These are phyloP conservation scores for Phytophthora sojae DNA, from an alignment of 352 stramenopile genomes.

Conservation along the genomic window DNA sequence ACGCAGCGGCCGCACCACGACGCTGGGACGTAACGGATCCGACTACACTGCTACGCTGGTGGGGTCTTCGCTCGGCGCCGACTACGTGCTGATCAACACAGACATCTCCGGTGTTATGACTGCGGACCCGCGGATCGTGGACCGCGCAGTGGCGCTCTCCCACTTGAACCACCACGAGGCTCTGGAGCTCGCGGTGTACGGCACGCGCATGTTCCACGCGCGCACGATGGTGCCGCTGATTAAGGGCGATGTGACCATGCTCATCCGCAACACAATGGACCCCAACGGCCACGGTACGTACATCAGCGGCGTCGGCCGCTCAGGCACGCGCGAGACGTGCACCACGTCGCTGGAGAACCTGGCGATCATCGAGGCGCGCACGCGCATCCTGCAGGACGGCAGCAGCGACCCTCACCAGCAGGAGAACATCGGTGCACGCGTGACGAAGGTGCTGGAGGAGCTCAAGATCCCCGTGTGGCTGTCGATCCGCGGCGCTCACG, in stretches of 20 bases:
- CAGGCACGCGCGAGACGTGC: slow-evolving; percentile 72
- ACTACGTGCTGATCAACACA: slow-evolving; percentile 90
- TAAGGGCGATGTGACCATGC: slow-evolving; percentile 80
- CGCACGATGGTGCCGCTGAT: slow-evolving; percentile 89
- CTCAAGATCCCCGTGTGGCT: slow-evolving; percentile 80
- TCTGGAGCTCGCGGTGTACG: slow-evolving; percentile 83
- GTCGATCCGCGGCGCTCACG: slow-evolving; percentile 83
- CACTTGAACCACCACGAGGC: slow-evolving; percentile 86
- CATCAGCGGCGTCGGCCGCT: slow-evolving; percentile 71
- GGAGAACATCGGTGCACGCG: slow-evolving; percentile 77
- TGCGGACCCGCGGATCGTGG: slow-evolving; percentile 78
- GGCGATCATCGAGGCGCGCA: slow-evolving; percentile 80
- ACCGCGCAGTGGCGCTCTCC: slow-evolving; percentile 72
- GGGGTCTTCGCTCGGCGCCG: slow-evolving; percentile 62
- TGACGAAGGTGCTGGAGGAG: slow-evolving; percentile 73
- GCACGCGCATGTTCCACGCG: slow-evolving; percentile 86
- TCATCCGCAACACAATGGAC: slow-evolving; percentile 89
- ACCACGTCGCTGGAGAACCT: slow-evolving; percentile 87
- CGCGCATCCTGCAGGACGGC: slow-evolving; percentile 79
- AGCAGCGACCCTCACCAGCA: slow-evolving; percentile 54
- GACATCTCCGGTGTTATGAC: slow-evolving; percentile 89
- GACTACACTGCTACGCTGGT: slow-evolving; percentile 90
- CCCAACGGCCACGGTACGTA: slow-evolving; percentile 81
- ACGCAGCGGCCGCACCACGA: slow-evolving; percentile 74
- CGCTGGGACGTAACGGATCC: slow-evolving; percentile 81